A percentile compares a stretch with the other conserved stretches of the same genome.
Conservation (phyloP, 257 asterid genomes). For the Cruciata laevipes region DNA sequence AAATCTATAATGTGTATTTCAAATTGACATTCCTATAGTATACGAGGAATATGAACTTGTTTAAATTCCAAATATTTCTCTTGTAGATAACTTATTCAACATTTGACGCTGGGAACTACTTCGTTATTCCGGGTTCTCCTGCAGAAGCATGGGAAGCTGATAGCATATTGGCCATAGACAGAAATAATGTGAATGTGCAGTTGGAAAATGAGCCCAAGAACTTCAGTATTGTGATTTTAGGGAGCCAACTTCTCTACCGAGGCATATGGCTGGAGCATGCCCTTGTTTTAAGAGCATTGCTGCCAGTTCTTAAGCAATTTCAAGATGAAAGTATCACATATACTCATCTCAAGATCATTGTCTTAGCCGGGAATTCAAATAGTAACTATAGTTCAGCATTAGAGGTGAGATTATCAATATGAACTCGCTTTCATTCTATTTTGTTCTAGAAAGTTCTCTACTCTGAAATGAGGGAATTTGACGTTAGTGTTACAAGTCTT, state of each 20-base stretch:
- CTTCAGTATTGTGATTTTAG: slow-evolving; percentile 64
- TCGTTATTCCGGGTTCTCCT: slow-evolving; percentile 83
- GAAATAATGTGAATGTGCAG: slow-evolving; percentile 25
- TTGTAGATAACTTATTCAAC: slow-evolving; percentile 70
- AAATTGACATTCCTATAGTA: not conserved
- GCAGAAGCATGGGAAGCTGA: slow-evolving; percentile 59
- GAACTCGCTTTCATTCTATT: not conserved
- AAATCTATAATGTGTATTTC: not conserved
- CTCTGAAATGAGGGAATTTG: not conserved
- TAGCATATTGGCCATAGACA: slow-evolving; percentile 24
- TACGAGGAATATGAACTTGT: not conserved
- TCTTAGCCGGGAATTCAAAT: slow-evolving; percentile 50
- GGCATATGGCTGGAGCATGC: slow-evolving; percentile 93
- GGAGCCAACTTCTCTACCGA: slow-evolving; percentile 61
- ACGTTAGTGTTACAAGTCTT: not conserved
- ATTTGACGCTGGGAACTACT: slow-evolving; percentile 85
- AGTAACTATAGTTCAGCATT: slow-evolving; percentile 58
- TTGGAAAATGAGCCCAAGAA: slow-evolving; percentile 35
- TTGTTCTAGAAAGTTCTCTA: slow-evolving; percentile 4
- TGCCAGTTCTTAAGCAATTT: slow-evolving; percentile 48
- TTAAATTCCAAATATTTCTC: not conserved
- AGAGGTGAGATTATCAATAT: slow-evolving; percentile 46
- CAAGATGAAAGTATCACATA: slow-evolving; percentile 26
- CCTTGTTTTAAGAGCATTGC: slow-evolving; percentile 63
- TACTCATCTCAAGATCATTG: slow-evolving; percentile 56